Conservation (phyloP, 495 filamentous ascomycete genomes). For the Penicillium flavigenum region DNA sequence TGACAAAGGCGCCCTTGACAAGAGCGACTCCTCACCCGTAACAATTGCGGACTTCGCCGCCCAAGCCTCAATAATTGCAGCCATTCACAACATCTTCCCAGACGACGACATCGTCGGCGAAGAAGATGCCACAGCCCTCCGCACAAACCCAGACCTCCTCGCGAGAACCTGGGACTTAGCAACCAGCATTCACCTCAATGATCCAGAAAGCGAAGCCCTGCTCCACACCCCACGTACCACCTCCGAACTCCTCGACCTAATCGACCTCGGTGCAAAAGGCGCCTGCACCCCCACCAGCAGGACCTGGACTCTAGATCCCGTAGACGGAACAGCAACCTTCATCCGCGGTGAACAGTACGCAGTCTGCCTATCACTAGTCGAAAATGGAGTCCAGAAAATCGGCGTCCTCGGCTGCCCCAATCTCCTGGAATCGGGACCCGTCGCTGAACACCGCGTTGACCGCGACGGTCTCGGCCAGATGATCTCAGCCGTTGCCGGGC, state of each 20-base stretch:
- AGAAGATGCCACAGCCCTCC: slow-evolving; percentile 57
- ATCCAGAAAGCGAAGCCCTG: slow-evolving; percentile 40
- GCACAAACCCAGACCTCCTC: slow-evolving; percentile 47
- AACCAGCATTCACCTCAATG: slow-evolving; percentile 35
- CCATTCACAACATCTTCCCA: slow-evolving; percentile 55
- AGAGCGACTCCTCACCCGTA: slow-evolving; percentile 60
- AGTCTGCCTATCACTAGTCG: slow-evolving; percentile 57
- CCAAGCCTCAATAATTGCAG: slow-evolving; percentile 60
- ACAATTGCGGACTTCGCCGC: slow-evolving; percentile 69
- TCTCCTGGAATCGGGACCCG: slow-evolving; percentile 31
- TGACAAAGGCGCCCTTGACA: slow-evolving; percentile 51
- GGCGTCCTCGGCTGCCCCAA: slow-evolving; percentile 60
- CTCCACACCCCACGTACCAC: slow-evolving; percentile 43
- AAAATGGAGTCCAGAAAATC: slow-evolving; percentile 48
- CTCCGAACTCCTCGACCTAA: slow-evolving; percentile 59
- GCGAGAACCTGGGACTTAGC: slow-evolving; percentile 55
- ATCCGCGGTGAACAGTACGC: slow-evolving; percentile 63
- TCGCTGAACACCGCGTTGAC: slow-evolving; percentile 52
- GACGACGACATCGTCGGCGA: slow-evolving; percentile 60
- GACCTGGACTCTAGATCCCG: slow-evolving; percentile 69
- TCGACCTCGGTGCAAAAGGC: slow-evolving; percentile 59
- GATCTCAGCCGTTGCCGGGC: slow-evolving; percentile 54
- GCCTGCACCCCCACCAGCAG: slow-evolving; percentile 38
- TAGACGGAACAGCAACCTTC: slow-evolving; percentile 70
- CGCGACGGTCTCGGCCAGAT: slow-evolving; percentile 54